These are phyloP conservation scores for Aspergillus arachidicola DNA, from an alignment of 2,329 filamentous ascomycete species.

Conservation along the genomic window DNA sequence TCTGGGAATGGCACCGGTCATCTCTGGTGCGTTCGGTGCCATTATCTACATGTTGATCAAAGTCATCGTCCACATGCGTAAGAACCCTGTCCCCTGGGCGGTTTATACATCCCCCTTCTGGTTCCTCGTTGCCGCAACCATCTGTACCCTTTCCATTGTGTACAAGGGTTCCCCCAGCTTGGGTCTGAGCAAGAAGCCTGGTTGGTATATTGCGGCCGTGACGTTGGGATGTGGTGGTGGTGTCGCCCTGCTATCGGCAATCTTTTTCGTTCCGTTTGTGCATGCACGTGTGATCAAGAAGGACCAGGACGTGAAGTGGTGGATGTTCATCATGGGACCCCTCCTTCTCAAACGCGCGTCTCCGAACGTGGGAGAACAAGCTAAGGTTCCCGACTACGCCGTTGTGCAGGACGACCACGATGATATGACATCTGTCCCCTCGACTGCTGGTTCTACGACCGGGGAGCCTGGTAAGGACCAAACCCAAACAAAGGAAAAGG, in stretches of 20 bases:
- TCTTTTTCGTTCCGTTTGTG: conserved; percentile 76
- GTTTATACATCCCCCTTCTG: conserved; percentile 74
- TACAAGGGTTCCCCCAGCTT: conserved; percentile 78
- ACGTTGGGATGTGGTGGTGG: conserved; percentile 66
- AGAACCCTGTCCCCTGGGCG: conserved; percentile 71
- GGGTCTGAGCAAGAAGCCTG: conserved; percentile 61
- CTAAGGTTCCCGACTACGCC: conserved; percentile 72
- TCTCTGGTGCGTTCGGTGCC: conserved; percentile 66
- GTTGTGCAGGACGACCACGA: conserved; percentile 67
- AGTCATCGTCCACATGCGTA: conserved; percentile 69
- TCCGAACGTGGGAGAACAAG: conserved; percentile 55
- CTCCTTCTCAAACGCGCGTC: conserved; percentile 63
- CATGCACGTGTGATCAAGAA: conserved; percentile 69
- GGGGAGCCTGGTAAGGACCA: conserved; percentile 20
- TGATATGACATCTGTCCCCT: conserved; percentile 44
- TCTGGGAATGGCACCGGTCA: conserved; percentile 67
- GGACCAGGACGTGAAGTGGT: conserved; percentile 67
- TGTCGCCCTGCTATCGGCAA: conserved; percentile 59
- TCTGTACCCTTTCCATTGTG: conserved; percentile 76
- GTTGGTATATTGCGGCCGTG: conserved; percentile 68
- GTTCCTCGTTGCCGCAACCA: conserved; percentile 73
- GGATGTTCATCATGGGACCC: conserved; percentile 64
- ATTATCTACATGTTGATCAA: conserved; percentile 75
- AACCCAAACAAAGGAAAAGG: conserved; percentile 37
- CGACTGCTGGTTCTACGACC: background rate